These are phyloP conservation scores for Eleusine indica DNA, from an alignment of 176 grass and related monocot genomes.

Conservation along the genomic window DNA sequence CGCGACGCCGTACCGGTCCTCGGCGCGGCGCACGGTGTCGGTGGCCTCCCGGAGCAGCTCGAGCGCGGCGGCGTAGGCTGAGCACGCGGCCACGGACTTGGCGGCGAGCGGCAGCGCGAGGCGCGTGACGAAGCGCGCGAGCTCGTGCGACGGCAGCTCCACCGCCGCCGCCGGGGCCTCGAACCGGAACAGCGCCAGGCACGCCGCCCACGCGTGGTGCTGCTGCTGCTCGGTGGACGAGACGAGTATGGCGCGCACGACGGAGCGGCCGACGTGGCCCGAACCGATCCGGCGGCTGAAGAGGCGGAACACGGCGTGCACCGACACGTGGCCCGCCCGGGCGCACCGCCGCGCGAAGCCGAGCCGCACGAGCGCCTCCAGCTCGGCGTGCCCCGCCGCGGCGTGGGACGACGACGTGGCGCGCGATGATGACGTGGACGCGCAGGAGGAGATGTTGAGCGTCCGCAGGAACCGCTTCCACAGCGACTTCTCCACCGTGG, in stretches of 20 bases:
- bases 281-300: slow-evolving; percentile 38
- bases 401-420: not conserved
- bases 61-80: slow-evolving; percentile 26
- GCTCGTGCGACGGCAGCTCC: slow-evolving; percentile 35
- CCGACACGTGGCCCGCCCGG: slow-evolving; percentile 23
- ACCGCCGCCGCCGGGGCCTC: not conserved
- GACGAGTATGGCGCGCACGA: slow-evolving; percentile 14
- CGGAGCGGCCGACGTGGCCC: not conserved
- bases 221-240: not conserved
- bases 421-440: not conserved
- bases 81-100: slow-evolving; percentile 27
- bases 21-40: slow-evolving; percentile 35
- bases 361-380: slow-evolving; percentile 35
- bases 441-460: not conserved
- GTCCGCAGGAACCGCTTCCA: slow-evolving; percentile 10
- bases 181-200: slow-evolving; percentile 56
- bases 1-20: slow-evolving; percentile 26
- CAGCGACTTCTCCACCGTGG: not conserved
- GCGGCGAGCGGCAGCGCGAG: slow-evolving; percentile 39
- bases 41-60: slow-evolving; percentile 60
- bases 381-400: slow-evolving; percentile 13
- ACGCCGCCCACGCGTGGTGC: slow-evolving; percentile 59
- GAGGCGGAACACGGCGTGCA: slow-evolving; percentile 53
- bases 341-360: slow-evolving; percentile 35
- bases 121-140: slow-evolving; percentile 41